Evolutionary conservation across 192 early-diverging fungal species (phyloP).

Genomic region (Rhizoclosmatium globosum): DNA sequence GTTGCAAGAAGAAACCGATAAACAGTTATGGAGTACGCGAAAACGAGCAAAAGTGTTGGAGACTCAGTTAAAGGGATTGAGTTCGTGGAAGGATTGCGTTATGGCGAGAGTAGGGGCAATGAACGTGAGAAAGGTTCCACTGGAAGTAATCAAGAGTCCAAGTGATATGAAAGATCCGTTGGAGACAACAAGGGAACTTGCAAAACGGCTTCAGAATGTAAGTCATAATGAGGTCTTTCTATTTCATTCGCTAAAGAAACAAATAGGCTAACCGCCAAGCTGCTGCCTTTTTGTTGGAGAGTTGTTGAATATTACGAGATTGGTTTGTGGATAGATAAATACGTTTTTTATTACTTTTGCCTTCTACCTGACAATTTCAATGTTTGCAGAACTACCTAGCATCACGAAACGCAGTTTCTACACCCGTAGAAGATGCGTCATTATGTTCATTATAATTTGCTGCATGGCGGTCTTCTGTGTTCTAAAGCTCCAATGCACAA

Average conservation of each 20-base stretch:
- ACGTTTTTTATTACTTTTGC: too few relatives aligned
- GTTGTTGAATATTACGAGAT: too few relatives aligned
- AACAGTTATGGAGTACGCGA: conserved; percentile 4
- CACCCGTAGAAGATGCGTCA: too few relatives aligned
- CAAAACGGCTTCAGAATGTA: background rate
- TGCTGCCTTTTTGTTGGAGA: background rate
- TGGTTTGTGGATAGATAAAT: too few relatives aligned
- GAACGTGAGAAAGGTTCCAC: conserved; percentile 53
- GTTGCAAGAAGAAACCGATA: conserved; percentile 20
- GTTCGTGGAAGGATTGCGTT: conserved; percentile 49
- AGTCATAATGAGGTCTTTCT: background rate
- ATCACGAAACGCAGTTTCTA: too few relatives aligned
- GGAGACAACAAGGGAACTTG: background rate
- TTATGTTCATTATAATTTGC: too few relatives aligned
- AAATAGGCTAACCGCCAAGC: conserved; percentile 2
- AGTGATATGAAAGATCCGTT: background rate
- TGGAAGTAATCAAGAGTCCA: conserved; percentile 27
- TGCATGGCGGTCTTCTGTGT: too few relatives aligned
- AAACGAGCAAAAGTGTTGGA: background rate
- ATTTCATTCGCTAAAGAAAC: background rate
- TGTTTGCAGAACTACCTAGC: too few relatives aligned
- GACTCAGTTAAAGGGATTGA: background rate
- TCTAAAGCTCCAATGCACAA: too few relatives aligned
- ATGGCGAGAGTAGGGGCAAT: conserved; percentile 32
- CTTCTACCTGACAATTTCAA: too few relatives aligned